Base-by-base conservation (phyloP, 2,329 filamentous ascomycete species). In the Xylaria sp. region DNA sequence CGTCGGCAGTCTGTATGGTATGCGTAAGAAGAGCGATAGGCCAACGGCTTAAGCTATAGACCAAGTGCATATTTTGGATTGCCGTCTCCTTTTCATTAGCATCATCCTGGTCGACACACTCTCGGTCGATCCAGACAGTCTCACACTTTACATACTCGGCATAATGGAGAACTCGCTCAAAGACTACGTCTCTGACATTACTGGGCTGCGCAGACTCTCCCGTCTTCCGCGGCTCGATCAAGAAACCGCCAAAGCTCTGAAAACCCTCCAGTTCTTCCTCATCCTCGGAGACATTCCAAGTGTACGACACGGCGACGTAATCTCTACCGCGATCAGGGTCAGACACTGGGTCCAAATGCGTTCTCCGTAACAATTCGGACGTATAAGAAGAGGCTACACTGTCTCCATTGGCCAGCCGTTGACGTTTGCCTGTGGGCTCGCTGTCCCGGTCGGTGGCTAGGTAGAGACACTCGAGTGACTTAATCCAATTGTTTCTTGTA, bases 61-160 rank as follows among this genome's bases (percentile, higher is more conserved):
- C 76, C 40, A 77, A 57, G 64, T 77, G 76, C 76, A 77, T 77
- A 56, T 74, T 77, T 59, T 77, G 76, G 42, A 77, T 76, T 38
- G 75, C 75, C 10, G 69, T 68, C 51, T 75, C 73, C 60, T 77
- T 72, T 58, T 74, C 74, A 15, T 68, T 71, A 57, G 68, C 59
- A 36, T 77, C 66, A 0, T 73, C 68, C 61, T 77, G 76, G 46
- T 77, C 72, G 53, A 77, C 66, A 44, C 76, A 77, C 62, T 77
- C 76, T 58, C 71, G 68, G 56, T 77, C 76, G 56, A 77, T 74
- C 76, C 76, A 77, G 31, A 77, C 72, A 31, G 74, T 71, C 6
- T 74, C 64, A 71, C 76, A 77, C 31, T 66, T 70, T 31, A 74
- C 70, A 56, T 75, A 65, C 15, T 70, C 58, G 44, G 76, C 73